Evolutionary conservation across 2,329 filamentous ascomycete species (phyloP), one percentile per base, ranked within the genome.

Genomic region (Lasiodiplodia gonubiensis): DNA sequence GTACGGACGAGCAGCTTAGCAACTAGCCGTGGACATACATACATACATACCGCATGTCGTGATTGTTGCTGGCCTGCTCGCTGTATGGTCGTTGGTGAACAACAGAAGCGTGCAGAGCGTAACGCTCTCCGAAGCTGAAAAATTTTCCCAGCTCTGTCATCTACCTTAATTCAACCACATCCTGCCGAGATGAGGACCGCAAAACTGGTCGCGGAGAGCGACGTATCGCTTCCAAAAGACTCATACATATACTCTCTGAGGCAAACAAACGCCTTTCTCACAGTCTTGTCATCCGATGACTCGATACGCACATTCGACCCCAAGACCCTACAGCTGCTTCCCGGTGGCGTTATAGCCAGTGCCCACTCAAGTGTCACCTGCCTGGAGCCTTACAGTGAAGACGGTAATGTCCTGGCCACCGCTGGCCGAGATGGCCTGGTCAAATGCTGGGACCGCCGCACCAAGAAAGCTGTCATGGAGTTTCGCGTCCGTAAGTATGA

Each of bases 361-460:
- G 80, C 83, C 37, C 88, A 91, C 70, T 83, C 85, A 5, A 90
- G 90, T 69, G 80, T 92, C 71, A 89, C 88, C 16, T 88, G 86
- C 69, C 80, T 92, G 35, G 84, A 85, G 64, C 81, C 85, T 0
- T 85, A 87, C 55, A 86, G 87, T 68, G 79, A 78, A 5, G 78
- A 77, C 23, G 83, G 82, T 33, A 84, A 83, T 4, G 74, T 89
- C 23, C 81, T 93, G 6, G 87, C 86, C 68, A 93, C 91, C 0
- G 87, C 90, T 0, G 92, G 92, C 55, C 86, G 90, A 75, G 89
- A 93, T 74, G 91, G 92, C 8, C 81, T 83, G 10, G 85, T 93
- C 12, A 85, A 82, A 0, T 79, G 91, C 57, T 90, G 89, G 88
- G 90, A 93, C 79, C 74, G 89, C 70, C 83, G 89, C 68, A 80